Evolutionary conservation across 2,329 filamentous ascomycete species (phyloP).

Genomic region (Neonectria hederae): DNA sequence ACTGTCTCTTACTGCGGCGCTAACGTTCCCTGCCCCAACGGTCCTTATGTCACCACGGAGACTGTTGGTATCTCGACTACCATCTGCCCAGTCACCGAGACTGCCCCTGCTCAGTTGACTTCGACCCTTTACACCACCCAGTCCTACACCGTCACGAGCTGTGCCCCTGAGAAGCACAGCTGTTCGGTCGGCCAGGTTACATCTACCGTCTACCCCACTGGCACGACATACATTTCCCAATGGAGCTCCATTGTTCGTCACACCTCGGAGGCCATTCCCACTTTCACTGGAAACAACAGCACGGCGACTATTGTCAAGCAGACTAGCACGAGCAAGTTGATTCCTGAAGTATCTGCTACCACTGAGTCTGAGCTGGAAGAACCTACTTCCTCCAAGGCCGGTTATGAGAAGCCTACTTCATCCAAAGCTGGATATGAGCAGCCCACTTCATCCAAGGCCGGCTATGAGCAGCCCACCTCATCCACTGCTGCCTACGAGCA

Average conservation of each 20-base stretch:
- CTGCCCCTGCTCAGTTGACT: slow-evolving; percentile 4
- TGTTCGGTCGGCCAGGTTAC: slow-evolving; percentile 43
- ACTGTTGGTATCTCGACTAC: slow-evolving; percentile 35
- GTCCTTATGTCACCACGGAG: slow-evolving; percentile 40
- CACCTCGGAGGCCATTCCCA: neutral
- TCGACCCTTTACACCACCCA: slow-evolving; percentile 34
- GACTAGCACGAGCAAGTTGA: neutral
- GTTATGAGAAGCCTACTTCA: neutral
- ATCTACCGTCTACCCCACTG: slow-evolving; percentile 37
- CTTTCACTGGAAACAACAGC: neutral
- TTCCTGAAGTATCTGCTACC: neutral
- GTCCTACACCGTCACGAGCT: slow-evolving; percentile 28
- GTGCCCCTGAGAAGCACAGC: slow-evolving; percentile 34
- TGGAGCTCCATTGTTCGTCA: neutral
- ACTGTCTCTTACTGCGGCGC: slow-evolving; percentile 39
- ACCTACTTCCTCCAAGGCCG: neutral
- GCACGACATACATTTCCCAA: slow-evolving; percentile 47
- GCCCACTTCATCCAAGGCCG: slow-evolving; percentile 15
- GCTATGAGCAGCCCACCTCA: neutral
- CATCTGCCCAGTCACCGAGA: slow-evolving; percentile 12
- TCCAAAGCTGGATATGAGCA: neutral
- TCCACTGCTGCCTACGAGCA: neutral
- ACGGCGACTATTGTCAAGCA: neutral
- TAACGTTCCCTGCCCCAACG: slow-evolving; percentile 2
- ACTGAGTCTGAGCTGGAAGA: neutral